A percentile compares a stretch with the other conserved stretches of the same genome.
Conservation (phyloP, 352 stramenopile genomes). For the Thalassiosira mediterranea region DNA sequence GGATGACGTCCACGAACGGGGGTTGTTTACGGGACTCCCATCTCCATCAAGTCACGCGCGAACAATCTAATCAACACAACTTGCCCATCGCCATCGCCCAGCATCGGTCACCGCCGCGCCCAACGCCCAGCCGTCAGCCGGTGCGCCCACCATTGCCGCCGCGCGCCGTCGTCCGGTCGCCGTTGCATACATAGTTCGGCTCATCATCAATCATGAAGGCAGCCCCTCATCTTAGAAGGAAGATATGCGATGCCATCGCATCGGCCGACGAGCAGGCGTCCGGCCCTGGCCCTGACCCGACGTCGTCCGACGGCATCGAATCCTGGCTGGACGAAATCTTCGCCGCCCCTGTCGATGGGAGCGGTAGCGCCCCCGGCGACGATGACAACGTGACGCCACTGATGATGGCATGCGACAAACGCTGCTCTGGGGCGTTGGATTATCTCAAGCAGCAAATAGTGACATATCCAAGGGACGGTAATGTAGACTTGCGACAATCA, state of each 20-base stretch:
- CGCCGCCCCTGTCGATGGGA: not conserved
- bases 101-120: too few species aligned
- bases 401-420: constrained; percentile 69
- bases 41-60: too few species aligned
- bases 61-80: too few species aligned
- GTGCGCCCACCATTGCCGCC: too few species aligned
- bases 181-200: too few species aligned
- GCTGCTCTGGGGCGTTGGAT: constrained; percentile 14
- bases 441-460: constrained; percentile 43
- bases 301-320: too few species aligned
- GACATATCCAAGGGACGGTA: constrained; percentile 2
- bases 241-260: constrained; percentile 34
- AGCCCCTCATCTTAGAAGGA: constrained; percentile 15
- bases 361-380: constrained; percentile 9
- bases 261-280: constrained; percentile 10
- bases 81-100: too few species aligned
- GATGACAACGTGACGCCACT: constrained; percentile 57
- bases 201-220: not conserved
- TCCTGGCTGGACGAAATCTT: constrained; percentile 26
- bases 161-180: too few species aligned
- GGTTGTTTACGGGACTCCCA: too few species aligned
- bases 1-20: too few species aligned
- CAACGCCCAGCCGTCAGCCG: too few species aligned
- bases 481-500: constrained; percentile 30
- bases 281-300: too few species aligned